phyloP scores from a whole-genome alignment of 2,329 filamentous ascomycete species.

The Apiospora kogelbergensis region DNA sequence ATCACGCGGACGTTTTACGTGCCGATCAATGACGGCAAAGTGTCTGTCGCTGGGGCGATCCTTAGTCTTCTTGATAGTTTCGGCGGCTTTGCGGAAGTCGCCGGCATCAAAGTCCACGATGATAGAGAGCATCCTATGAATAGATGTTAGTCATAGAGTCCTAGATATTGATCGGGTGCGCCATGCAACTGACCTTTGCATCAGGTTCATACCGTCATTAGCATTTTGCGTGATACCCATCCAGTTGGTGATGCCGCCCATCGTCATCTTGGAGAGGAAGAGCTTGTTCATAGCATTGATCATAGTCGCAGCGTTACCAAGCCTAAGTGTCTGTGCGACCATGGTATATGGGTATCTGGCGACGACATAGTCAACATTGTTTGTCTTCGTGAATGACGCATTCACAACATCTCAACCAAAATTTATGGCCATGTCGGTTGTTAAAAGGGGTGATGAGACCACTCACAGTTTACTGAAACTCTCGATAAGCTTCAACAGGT shows the following conservation, averaged over 20 bases:
- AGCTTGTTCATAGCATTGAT: conserved; percentile 72
- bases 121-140: conserved; percentile 66
- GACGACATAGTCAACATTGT: background rate
- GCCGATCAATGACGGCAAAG: conserved; percentile 58
- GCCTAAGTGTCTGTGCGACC: conserved; percentile 69
- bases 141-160: background rate
- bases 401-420: background rate
- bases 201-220: conserved; percentile 77
- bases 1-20: conserved; percentile 51
- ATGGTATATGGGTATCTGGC: conserved; percentile 63
- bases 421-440: too few relatives aligned
- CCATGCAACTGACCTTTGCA: conserved; percentile 54
- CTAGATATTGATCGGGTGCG: background rate
- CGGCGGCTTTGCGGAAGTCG: conserved; percentile 65
- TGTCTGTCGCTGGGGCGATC: conserved; percentile 60
- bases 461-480: conserved; percentile 61
- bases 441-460: background rate
- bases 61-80: conserved; percentile 64
- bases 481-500: conserved; percentile 68
- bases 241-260: conserved; percentile 76
- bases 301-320: conserved; percentile 82
- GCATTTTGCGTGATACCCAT: conserved; percentile 69
- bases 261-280: conserved; percentile 74
- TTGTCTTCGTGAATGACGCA: too few relatives aligned
- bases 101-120: conserved; percentile 71